Evolutionary conservation across 2,329 filamentous ascomycete species (phyloP).

Genomic region (Cyphellophora europaea): DNA sequence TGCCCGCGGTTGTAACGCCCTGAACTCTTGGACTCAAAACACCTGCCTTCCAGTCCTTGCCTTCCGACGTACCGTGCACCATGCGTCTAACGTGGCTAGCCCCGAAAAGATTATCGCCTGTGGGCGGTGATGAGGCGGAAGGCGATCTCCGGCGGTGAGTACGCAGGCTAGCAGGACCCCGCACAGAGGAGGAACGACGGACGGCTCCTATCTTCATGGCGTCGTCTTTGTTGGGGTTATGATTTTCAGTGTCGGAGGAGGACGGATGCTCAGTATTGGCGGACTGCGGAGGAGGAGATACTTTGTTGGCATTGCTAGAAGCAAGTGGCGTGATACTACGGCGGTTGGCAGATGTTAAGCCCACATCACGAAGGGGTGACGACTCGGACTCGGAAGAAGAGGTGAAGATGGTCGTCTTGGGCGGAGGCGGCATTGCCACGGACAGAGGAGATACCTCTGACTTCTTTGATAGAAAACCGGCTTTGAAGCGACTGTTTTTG

Average conservation of each 20-base stretch:
- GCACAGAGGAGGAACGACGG: conserved; percentile 41
- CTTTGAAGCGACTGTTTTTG: conserved; percentile 72
- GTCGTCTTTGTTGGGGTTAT: conserved; percentile 39
- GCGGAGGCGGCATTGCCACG: conserved; percentile 37
- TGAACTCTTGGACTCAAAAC: conserved; percentile 50
- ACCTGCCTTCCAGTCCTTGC: conserved; percentile 43
- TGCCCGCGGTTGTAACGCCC: conserved; percentile 12
- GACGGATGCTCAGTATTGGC: conserved; percentile 22
- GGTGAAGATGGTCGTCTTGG: conserved; percentile 46
- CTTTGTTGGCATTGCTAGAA: conserved; percentile 24
- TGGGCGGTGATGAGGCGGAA: conserved; percentile 42
- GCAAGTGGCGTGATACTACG: conserved; percentile 21
- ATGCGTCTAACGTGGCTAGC: conserved; percentile 58
- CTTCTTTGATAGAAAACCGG: conserved; percentile 73
- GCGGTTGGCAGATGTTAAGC: conserved; percentile 40
- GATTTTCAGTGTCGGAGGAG: conserved; percentile 39
- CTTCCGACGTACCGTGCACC: conserved; percentile 46
- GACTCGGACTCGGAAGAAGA: conserved; percentile 47
- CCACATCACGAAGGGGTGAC: conserved; percentile 46
- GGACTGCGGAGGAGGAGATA: conserved; percentile 10
- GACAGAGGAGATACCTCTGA: conserved; percentile 49
- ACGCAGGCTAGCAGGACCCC: conserved; percentile 24
- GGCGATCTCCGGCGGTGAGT: conserved; percentile 44
- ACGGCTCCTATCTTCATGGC: conserved; percentile 48
- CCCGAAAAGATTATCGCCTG: conserved; percentile 52